Evolutionary conservation across 768 basidiomycete species (phyloP), one percentile per base, ranked within the genome.

Genomic region (Agrocybe chaxingu): DNA sequence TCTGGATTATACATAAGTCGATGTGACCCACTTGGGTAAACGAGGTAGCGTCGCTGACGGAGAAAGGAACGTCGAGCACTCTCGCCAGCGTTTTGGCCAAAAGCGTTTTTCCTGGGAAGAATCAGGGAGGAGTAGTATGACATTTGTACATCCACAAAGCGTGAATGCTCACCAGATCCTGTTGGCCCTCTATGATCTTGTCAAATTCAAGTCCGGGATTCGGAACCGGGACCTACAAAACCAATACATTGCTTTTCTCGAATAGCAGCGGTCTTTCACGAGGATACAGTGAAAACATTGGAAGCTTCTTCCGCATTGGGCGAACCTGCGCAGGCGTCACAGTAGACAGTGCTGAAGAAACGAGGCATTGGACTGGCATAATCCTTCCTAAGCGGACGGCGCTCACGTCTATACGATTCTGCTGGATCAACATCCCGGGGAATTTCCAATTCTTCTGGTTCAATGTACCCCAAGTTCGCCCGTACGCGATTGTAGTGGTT

Each of bases 221-320:
- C 19, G 10, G 33, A 42, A 42, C 35, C 42, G 34, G 33, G 33
- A 69, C 79, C 58, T 63, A 94, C 93, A 98, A 79, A 51, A 98
- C 85, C 38, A 98, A 71, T 3, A 98, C 91, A 63, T 98, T 98
- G 59, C 91, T 94, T 77, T 98, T 98, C 75, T 98, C 95, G 47
- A 96, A 90, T 19, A 82, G 62, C 16, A 86, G 80, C 10, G 70
- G 59, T 7, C 70, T 66, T 40, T 75, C 73, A n/a, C 69, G 77
- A 43, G 72, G 69, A 16, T 77, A 64, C 5, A 77, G 57, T 42
- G 71, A 62, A 18, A 66, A 51, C 18, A 64, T 44, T 45, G 69
- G 59, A n/a, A 67, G 59, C 13, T 69, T 66, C 34, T 66, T 68
- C 35, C 77, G 70, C 56, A 86, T 72, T 9, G 89, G 89, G 48